phyloP scores from a whole-genome alignment of 2,329 filamentous ascomycete species.

The Ampelomyces quisqualis region DNA sequence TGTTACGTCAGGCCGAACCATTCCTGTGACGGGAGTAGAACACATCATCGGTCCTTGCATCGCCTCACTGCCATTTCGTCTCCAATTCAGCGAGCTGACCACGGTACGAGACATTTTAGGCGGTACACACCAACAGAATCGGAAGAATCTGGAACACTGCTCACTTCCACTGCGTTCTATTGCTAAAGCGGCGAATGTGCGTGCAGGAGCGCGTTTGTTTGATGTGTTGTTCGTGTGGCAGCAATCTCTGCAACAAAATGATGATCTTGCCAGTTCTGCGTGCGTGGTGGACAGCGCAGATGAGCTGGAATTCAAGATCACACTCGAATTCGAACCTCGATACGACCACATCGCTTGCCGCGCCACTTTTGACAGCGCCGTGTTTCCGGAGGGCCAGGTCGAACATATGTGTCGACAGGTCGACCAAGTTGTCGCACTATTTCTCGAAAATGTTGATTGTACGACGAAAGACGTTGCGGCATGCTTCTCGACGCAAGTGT shows the following conservation, averaged over 20 bases:
- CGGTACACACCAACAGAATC: conserved; percentile 65
- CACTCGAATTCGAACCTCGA: conserved; percentile 73
- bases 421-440: conserved; percentile 51
- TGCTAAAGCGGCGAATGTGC: conserved; percentile 59
- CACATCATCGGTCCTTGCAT: conserved; percentile 78
- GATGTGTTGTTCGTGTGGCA: conserved; percentile 84
- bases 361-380: conserved; percentile 56
- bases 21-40: conserved; percentile 71
- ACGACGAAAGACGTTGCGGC: conserved; percentile 29
- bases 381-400: conserved; percentile 59
- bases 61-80: conserved; percentile 70
- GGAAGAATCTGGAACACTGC: conserved; percentile 64
- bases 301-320: conserved; percentile 71
- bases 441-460: conserved; percentile 45
- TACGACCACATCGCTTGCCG: conserved; percentile 51
- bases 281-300: conserved; percentile 64
- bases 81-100: conserved; percentile 56
- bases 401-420: conserved; percentile 62
- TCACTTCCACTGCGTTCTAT: conserved; percentile 68
- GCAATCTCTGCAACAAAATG: conserved; percentile 58
- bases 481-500: conserved; percentile 23
- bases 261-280: conserved; percentile 45
- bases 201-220: conserved; percentile 63
- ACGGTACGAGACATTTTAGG: conserved; percentile 63
- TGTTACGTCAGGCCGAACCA: conserved; percentile 77